Conservation (phyloP, 2,329 filamentous ascomycete species). For the Neoascochyta sp. region DNA sequence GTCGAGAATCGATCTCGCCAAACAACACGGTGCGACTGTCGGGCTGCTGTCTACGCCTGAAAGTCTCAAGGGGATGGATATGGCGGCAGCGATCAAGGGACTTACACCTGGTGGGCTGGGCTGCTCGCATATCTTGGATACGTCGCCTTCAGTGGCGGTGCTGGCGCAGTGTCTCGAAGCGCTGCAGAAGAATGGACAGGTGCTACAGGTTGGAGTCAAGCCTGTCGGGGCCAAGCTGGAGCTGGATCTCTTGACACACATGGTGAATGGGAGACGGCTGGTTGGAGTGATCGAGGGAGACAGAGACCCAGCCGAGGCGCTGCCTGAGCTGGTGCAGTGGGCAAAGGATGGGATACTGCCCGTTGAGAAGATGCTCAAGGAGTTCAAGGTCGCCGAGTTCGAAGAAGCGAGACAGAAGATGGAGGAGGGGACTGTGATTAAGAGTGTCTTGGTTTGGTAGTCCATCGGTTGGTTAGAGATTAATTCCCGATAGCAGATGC, state of each 20-base stretch:
- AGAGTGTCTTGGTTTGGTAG: conserved; percentile 12
- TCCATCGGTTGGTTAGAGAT: neutral
- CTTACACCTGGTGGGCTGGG: conserved; percentile 13
- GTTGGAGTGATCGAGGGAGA: conserved; percentile 15
- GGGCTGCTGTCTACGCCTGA: conserved; percentile 9
- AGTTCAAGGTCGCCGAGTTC: conserved; percentile 8
- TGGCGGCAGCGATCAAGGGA: conserved; percentile 38
- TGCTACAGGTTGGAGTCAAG: conserved; percentile 14
- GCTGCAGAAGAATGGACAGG: conserved; percentile 13
- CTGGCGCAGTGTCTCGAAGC: conserved; percentile 13
- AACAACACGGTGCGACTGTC: conserved; percentile 31
- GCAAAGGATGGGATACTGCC: conserved; percentile 8
- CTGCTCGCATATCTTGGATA: conserved; percentile 13
- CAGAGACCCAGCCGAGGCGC: conserved; percentile 11
- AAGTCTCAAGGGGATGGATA: conserved; percentile 9
- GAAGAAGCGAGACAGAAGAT: conserved; percentile 11
- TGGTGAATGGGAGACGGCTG: conserved; percentile 11
- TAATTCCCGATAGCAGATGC: too few species aligned
- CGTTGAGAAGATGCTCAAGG: conserved; percentile 12
- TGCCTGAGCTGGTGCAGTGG: conserved; percentile 14
- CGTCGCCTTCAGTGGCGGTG: conserved; percentile 9
- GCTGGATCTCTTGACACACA: conserved; percentile 12
- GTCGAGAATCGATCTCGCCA: conserved; percentile 34
- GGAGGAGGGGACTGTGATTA: conserved; percentile 14
- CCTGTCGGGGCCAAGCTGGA: conserved; percentile 16